Percentiles rank a stretch among this genome's conserved stretches.
phyloP scores from a whole-genome alignment of 2,329 filamentous ascomycete species.

The Tolypocladium amazonense region DNA sequence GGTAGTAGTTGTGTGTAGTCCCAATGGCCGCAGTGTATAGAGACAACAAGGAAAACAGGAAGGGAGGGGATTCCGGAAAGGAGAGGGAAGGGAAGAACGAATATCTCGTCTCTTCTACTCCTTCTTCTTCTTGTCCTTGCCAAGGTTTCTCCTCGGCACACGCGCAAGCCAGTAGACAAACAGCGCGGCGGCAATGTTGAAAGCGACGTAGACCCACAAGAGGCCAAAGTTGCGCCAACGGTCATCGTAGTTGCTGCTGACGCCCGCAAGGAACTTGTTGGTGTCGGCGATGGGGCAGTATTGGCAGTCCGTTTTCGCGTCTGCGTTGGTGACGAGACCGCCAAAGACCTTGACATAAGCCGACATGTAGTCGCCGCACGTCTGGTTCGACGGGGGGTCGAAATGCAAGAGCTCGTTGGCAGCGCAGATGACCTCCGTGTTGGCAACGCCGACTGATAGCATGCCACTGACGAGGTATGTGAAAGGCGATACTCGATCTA shows the following conservation, averaged over 20 bases:
- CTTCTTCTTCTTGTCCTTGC: conserved; percentile 22
- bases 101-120: conserved; percentile 2
- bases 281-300: conserved; percentile 44
- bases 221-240: conserved; percentile 62
- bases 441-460: conserved; percentile 58
- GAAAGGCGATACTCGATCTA: conserved; percentile 68
- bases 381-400: conserved; percentile 44
- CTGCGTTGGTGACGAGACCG: conserved; percentile 41
- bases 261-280: conserved; percentile 36
- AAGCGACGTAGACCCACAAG: conserved; percentile 46
- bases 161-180: conserved; percentile 44
- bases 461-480: conserved; percentile 71
- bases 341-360: conserved; percentile 35
- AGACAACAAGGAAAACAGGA: neutral
- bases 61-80: neutral
- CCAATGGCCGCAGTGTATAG: neutral
- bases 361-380: conserved; percentile 49
- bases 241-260: conserved; percentile 42
- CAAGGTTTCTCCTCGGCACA: conserved; percentile 34
- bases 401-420: conserved; percentile 61
- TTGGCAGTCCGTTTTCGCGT: conserved; percentile 38
- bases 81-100: neutral
- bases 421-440: conserved; percentile 55
- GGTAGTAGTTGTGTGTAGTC: neutral
- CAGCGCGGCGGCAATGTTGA: conserved; percentile 47